Evolutionary conservation across 2,329 filamentous ascomycete species (phyloP), one percentile per base, ranked within the genome.

Genomic region (Phymatotrichopsis omnivora): DNA sequence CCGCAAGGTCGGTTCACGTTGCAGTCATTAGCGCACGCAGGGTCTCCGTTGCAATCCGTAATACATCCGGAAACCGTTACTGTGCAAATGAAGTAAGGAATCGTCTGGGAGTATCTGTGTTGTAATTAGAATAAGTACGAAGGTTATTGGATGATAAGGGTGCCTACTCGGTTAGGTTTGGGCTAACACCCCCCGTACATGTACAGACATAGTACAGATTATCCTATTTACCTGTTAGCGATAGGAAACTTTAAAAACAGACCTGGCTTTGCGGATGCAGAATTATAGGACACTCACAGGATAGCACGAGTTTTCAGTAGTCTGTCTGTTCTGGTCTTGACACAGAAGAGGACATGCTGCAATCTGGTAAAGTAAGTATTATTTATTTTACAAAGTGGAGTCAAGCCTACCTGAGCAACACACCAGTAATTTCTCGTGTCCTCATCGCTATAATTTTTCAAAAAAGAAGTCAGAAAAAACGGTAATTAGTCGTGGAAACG

Each of bases 11-110:
- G 68, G 52, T 86, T 66, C 57, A 74, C 58, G 44, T 73, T 70
- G 42, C 53, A 56, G 14, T 25, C 28, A 36, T 25, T 30, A 20
- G 44, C 33, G 24, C 45, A 49, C 14, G 23, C 17, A 25, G 52
- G 52, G 23, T 49, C 37, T 5, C 45, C 42, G 25, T 39, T 34
- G 67, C 82, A 87, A 44, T 64, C 57, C 48, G 65, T 64, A n/a
- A 71, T 63, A 61, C 82, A 86, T n/a, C 58, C 52, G 56, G 70
- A 70, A 63, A 79, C 68, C 53, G 65, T 61, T 38, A 81, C 71
- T 35, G 71, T 71, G 72, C 83, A 91, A 57, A 78, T 71, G 66
- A 78, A 84, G 72, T 76, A 89, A 25, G 84, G 83, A 20, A 91
- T 69, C 1, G 83, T 87, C 57, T 85, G 71, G 16, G 78, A 80